These are phyloP conservation scores for Cinchona pubescens DNA, from an alignment of 257 asterid species.

Conservation along the genomic window DNA sequence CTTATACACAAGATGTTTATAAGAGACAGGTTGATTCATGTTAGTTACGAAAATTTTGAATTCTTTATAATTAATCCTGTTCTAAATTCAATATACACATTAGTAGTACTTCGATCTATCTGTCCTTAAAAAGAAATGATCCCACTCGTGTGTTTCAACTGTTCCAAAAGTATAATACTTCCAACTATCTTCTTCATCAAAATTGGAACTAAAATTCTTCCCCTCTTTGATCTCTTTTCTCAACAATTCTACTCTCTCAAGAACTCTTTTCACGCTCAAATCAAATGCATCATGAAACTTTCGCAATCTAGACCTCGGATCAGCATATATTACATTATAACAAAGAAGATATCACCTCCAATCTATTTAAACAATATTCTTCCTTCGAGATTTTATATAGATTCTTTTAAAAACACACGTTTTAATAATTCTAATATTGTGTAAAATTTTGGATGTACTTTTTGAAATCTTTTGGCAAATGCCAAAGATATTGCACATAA, in stretches of 20 bases:
- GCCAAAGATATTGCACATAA: conserved; percentile 84
- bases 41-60: no score
- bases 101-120: conserved; percentile 17
- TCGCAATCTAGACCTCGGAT: conserved; percentile 50
- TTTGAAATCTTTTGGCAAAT: conserved; percentile 49
- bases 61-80: not conserved
- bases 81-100: not conserved
- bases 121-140: conserved; percentile 54
- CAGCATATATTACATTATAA: conserved; percentile 58
- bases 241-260: conserved; percentile 41
- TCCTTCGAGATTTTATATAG: conserved; percentile 43
- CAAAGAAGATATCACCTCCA: no score
- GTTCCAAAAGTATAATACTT: conserved; percentile 67
- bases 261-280: conserved; percentile 50
- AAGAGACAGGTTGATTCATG: no score
- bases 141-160: conserved; percentile 64
- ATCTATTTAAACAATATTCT: no score
- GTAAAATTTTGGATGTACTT: no score
- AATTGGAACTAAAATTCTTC: conserved; percentile 35
- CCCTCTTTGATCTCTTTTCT: conserved; percentile 47
- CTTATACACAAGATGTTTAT: no score
- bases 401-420: conserved; percentile 42
- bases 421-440: no score
- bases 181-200: conserved; percentile 70
- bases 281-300: conserved; percentile 75